A percentile compares a stretch with the other conserved stretches of the same genome.
phyloP scores from a whole-genome alignment of 1,284 basidiomycete species.

The Erythrobasidium hasegawianum region DNA sequence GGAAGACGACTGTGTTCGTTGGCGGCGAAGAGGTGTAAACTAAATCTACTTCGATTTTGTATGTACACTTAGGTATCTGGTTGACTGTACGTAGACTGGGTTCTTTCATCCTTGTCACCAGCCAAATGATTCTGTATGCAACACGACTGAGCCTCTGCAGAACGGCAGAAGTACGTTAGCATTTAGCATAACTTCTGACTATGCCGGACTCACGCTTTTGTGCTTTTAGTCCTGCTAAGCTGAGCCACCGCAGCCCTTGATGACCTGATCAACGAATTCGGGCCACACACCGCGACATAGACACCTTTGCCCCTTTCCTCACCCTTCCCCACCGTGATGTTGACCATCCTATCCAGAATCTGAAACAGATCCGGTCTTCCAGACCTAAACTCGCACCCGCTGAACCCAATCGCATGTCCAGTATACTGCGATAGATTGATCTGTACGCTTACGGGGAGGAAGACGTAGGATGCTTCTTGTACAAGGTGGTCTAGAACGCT shows the following conservation, averaged over 20 bases:
- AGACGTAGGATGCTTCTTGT: neutral
- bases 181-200: neutral
- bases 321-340: neutral
- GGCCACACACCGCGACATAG: conserved; percentile 6
- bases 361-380: neutral
- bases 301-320: neutral
- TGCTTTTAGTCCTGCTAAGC: neutral
- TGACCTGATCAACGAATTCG: neutral
- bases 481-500: neutral
- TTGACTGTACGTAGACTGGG: too few relatives aligned
- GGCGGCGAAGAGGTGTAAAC: too few relatives aligned
- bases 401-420: neutral
- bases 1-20: too few relatives aligned
- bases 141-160: neutral
- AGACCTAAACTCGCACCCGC: neutral
- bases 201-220: neutral
- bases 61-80: too few relatives aligned
- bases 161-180: too few relatives aligned
- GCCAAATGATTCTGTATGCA: conserved; percentile 5
- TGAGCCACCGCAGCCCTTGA: neutral
- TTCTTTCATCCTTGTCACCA: too few relatives aligned
- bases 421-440: neutral
- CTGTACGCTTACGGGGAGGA: neutral
- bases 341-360: neutral
- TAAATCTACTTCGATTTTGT: too few relatives aligned